These are phyloP conservation scores for Domatiomyces globalis DNA, from an alignment of 2,329 filamentous ascomycete species.

Conservation along the genomic window DNA sequence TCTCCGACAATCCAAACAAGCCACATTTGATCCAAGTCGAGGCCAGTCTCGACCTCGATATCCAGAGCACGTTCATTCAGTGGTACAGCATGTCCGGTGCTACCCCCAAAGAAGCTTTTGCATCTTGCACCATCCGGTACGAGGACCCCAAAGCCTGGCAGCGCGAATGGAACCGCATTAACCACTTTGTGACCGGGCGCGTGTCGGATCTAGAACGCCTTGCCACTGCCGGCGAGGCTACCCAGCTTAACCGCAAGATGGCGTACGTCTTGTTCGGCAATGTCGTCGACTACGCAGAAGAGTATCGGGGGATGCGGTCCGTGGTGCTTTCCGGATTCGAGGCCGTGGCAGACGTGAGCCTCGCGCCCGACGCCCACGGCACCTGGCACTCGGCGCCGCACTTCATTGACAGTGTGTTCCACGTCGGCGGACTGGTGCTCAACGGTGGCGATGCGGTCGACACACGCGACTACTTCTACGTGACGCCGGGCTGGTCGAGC, in stretches of 20 bases:
- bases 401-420: constrained; percentile 24
- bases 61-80: too few species aligned
- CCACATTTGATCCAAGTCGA: constrained; percentile 20
- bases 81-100: too few species aligned
- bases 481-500: constrained; percentile 25
- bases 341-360: constrained; percentile 18
- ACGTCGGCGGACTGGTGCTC: constrained; percentile 26
- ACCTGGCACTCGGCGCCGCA: constrained; percentile 22
- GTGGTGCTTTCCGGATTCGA: constrained; percentile 24
- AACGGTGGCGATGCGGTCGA: constrained; percentile 21
- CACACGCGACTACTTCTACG: constrained; percentile 18
- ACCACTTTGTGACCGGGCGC: too few species aligned
- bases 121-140: too few species aligned
- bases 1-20: constrained; percentile 19
- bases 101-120: too few species aligned
- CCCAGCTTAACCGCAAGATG: constrained; percentile 17
- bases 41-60: too few species aligned
- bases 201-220: too few species aligned
- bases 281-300: constrained; percentile 21
- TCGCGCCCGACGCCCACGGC: constrained; percentile 16
- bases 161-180: too few species aligned
- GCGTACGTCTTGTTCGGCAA: constrained; percentile 22
- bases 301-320: constrained; percentile 22
- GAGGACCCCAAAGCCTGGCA: too few species aligned
- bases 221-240: constrained; percentile 21